Evolutionary conservation across 202 grass and related monocot species (phyloP), one percentile per base, ranked within the genome.

Genomic region (Musa balbisiana): DNA sequence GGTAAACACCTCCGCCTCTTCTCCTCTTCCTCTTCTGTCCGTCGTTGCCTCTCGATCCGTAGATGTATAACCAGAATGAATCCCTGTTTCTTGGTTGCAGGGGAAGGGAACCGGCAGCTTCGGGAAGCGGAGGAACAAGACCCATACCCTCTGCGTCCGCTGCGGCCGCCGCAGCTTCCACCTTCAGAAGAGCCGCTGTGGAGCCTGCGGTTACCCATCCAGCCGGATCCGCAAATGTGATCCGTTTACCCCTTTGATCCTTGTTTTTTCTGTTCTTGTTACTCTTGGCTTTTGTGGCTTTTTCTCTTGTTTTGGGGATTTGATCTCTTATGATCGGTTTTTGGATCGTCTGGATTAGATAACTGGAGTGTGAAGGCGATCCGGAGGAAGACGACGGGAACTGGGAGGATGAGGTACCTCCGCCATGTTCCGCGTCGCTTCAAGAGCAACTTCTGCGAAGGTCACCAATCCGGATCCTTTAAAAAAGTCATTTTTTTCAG

Each of bases 321-420:
- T 68, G 65, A 68, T 60, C 15, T 19, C 56, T 60, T 60, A 60
- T 60, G 56, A 16, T 22, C 9, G 9, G 3, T 2, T 51, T 8
- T n/a, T 70, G 29, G 15, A 10, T 70, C 13, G 67, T 50, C 51
- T 20, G 13, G 49, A 50, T 70, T 50, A 70, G 67, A 70, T 51
- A 70, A 70, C 67, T 70, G 67, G 67, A 70, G 67, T 70, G 67
- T 70, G 67, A 70, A 70, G 67, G 67, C 67, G 8, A 70, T 70
- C 26, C 14, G 67, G 33, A 50, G 67, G 67, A 70, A 70, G 67
- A 70, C 67, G 67, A 70, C 67, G 4, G 67, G 67, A 50, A 70
- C 67, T 20, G 67, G 67, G 49, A 70, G 67, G 67, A 70, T 70
- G 67, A 70, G 67, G 43, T 51, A 70, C 67, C 29, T 70, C 9